Conservation (phyloP, 805 yeast species). For the Lipomyces spencermartinsiae region DNA sequence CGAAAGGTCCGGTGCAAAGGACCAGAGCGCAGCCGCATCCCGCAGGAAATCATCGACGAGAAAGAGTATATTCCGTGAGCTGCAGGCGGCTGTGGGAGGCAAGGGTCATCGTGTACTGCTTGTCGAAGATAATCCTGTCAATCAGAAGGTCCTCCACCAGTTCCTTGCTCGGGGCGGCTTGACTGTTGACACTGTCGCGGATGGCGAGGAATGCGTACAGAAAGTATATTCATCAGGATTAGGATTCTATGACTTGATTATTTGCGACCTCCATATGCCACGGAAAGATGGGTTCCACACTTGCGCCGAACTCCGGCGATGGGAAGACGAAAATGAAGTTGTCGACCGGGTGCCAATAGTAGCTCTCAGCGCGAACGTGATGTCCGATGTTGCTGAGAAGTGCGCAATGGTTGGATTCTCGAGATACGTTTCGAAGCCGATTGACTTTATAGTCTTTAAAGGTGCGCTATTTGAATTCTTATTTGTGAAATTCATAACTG, state of each 20-base stretch:
- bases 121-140: slow-evolving; percentile 91
- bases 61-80: slow-evolving; percentile 38
- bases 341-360: slow-evolving; percentile 42
- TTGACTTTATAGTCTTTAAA: slow-evolving; percentile 42
- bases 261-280: slow-evolving; percentile 49
- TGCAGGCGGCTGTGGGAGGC: slow-evolving; percentile 30
- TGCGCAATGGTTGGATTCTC: slow-evolving; percentile 45
- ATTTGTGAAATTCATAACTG: not conserved
- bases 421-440: slow-evolving; percentile 46
- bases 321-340: slow-evolving; percentile 41
- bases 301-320: slow-evolving; percentile 45
- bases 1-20: not conserved
- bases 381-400: slow-evolving; percentile 45
- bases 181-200: slow-evolving; percentile 43
- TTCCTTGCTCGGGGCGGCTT: slow-evolving; percentile 45
- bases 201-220: slow-evolving; percentile 45
- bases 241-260: slow-evolving; percentile 42
- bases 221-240: slow-evolving; percentile 37
- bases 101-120: slow-evolving; percentile 58
- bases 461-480: slow-evolving; percentile 27
- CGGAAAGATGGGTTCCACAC: slow-evolving; percentile 47
- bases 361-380: slow-evolving; percentile 48
- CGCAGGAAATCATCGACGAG: slow-evolving; percentile 12
- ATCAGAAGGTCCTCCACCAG: slow-evolving; percentile 80
- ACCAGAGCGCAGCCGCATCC: not conserved